These are phyloP conservation scores for Apiospora rasikravindrae DNA, from an alignment of 2,329 filamentous ascomycete species.

Conservation along the genomic window DNA sequence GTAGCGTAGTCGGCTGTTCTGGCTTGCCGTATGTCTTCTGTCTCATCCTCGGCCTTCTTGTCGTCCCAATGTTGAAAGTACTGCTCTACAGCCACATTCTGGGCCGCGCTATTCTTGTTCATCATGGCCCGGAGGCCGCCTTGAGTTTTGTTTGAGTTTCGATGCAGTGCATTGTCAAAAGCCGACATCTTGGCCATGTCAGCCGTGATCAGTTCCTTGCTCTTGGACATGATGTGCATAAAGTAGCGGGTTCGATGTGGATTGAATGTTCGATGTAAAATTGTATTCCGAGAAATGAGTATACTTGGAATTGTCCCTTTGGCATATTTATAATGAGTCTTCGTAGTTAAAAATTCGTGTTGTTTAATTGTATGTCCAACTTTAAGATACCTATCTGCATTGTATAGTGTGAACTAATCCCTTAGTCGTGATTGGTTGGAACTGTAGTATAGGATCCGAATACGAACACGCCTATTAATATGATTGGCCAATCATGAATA, in stretches of 20 bases:
- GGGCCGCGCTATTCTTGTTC: conserved; percentile 68
- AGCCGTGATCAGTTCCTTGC: conserved; percentile 20
- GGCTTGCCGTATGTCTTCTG: conserved; percentile 61
- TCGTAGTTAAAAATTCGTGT: background rate
- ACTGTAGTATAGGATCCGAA: background rate
- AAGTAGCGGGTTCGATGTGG: background rate
- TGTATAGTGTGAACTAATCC: background rate
- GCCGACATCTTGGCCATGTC: conserved; percentile 22
- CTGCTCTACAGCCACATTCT: conserved; percentile 72
- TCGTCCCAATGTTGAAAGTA: conserved; percentile 85
- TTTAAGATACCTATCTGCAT: background rate
- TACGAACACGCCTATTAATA: conserved; percentile 4
- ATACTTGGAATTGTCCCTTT: background rate
- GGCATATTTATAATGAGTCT: background rate
- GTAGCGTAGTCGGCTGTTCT: conserved; percentile 74
- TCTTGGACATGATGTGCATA: conserved; percentile 17
- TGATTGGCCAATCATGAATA: background rate
- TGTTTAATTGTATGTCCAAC: background rate
- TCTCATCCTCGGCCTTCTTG: conserved; percentile 69
- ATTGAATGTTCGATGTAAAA: background rate
- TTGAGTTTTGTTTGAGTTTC: conserved; percentile 58
- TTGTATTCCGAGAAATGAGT: too few relatives aligned
- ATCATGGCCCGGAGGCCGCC: conserved; percentile 69
- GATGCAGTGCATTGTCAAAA: conserved; percentile 70
- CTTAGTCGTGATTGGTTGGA: conserved; percentile 1